Percentiles rank a stretch among this genome's conserved stretches.
phyloP scores from a whole-genome alignment of 2,329 filamentous ascomycete genomes.

The Venturia pyrina region DNA sequence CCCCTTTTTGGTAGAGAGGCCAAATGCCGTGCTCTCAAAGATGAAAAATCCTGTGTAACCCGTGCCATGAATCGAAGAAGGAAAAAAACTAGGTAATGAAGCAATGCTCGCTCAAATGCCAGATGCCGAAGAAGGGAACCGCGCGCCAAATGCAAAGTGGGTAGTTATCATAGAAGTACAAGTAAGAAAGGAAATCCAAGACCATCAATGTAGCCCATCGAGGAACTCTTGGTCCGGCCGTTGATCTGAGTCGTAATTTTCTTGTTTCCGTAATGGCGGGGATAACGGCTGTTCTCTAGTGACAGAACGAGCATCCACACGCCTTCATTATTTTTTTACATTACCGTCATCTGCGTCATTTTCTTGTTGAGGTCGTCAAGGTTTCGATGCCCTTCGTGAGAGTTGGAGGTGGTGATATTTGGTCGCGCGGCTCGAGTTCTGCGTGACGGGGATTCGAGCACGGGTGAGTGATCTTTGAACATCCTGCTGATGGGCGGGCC shows the following conservation, averaged over 20 bases:
- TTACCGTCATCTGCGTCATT: constrained; percentile 20
- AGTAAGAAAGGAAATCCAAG: constrained; percentile 4
- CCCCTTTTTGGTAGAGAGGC: not conserved
- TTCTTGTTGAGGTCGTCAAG: constrained; percentile 16
- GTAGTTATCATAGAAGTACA: constrained; percentile 4
- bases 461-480: constrained; percentile 8
- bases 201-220: not conserved
- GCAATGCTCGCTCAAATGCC: constrained; percentile 10
- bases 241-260: not conserved
- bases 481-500: constrained; percentile 1
- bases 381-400: constrained; percentile 13
- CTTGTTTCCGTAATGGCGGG: not conserved
- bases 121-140: not conserved
- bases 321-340: constrained; percentile 13
- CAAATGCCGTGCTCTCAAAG: not conserved
- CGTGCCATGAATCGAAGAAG: not conserved
- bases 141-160: constrained; percentile 2
- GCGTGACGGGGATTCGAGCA: constrained; percentile 9
- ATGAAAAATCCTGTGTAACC: not conserved
- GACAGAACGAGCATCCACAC: not conserved
- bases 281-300: not conserved
- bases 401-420: constrained; percentile 9
- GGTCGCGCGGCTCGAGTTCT: constrained; percentile 12
- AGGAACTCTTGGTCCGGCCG: not conserved
- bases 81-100: not conserved